Base-by-base conservation (phyloP, 2,329 filamentous ascomycete species). In the Aspergillus proliferans region DNA sequence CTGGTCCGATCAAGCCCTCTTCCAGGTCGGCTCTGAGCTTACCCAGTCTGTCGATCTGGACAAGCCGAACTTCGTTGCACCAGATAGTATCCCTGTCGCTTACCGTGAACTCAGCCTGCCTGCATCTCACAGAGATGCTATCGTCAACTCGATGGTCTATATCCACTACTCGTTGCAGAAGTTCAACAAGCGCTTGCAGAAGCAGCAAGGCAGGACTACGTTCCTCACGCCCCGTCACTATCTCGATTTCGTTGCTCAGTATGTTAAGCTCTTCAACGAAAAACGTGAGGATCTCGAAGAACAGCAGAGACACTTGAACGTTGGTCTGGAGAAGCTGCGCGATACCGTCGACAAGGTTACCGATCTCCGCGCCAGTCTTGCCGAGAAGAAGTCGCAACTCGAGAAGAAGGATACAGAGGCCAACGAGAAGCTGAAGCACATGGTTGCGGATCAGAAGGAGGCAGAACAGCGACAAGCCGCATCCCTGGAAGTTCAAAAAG, bases 251-350 rank as follows among this genome's bases (percentile, higher is more conserved):
- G 92, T 98, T 50, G 88, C 90, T 36, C 93, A 99, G 66, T 99
- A 96, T 66, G 91, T 96, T 69, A 93, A 88, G 69, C 78, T 99
- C 6, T 97, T 97, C 73, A 95, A 91, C 54, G 93, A 98, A 71
- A 98, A 99, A 76, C 87, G 94, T 9, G 93, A 97, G 68, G 93
- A 98, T 65, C 81, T 99, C 1, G 93, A 99, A 70, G 93, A 99
- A 67, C 93, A 99, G 69, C 93, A 99, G 67, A 87, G 93, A 26
- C 93, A 99, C 79, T 78, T 99, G 54, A 98, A 98, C 62, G 91
- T 97, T 49, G 94, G 93, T 78, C 81, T 99, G 2, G 93, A 98
- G 75, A 99, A 99, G 70, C 78, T 99, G 24, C 83, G 88, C 58
- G 93, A 97, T 71, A 98, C 93, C 2, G 91, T 97, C 19, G 90